These are phyloP conservation scores for Marchantia polymorpha DNA, from an alignment of 225 moss, liverwort and hornwort species.

Conservation along the genomic window DNA sequence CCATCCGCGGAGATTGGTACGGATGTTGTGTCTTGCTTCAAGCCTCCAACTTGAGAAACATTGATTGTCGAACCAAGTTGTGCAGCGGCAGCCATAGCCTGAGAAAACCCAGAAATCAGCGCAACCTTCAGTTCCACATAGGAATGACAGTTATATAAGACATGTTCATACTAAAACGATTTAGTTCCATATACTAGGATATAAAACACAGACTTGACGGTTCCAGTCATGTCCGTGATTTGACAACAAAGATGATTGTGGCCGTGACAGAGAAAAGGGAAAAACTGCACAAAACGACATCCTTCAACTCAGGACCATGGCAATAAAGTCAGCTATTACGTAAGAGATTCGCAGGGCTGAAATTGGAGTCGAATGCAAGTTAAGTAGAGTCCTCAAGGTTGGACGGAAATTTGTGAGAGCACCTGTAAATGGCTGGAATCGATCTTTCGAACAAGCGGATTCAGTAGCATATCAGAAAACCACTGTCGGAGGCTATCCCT, in stretches of 20 bases:
- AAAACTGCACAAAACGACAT: too few relatives aligned
- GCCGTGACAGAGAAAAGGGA: too few relatives aligned
- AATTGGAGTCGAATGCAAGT: too few relatives aligned
- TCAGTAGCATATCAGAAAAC: constrained; percentile 78
- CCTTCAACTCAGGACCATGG: too few relatives aligned
- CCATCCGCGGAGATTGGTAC: constrained; percentile 48
- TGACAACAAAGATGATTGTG: too few relatives aligned
- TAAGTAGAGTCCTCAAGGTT: too few relatives aligned
- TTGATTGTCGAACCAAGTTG: constrained; percentile 61
- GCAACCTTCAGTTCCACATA: neutral
- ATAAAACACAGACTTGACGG: too few relatives aligned
- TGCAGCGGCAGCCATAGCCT: constrained; percentile 85
- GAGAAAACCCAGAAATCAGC: neutral
- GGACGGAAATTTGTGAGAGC: neutral
- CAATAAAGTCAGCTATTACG: too few relatives aligned
- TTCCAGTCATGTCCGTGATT: too few relatives aligned
- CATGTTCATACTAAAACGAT: too few relatives aligned
- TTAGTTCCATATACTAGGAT: too few relatives aligned
- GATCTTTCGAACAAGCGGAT: constrained; percentile 78
- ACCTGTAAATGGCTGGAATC: constrained; percentile 94
- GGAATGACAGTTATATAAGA: neutral
- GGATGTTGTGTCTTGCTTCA: constrained; percentile 39
- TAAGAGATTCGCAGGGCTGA: too few relatives aligned
- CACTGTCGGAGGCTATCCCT: constrained; percentile 87
- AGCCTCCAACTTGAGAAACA: constrained; percentile 70